Percentiles rank a stretch among this genome's conserved stretches.
Conservation (phyloP, 257 asterid species). For the Solanum chiquidenum region DNA sequence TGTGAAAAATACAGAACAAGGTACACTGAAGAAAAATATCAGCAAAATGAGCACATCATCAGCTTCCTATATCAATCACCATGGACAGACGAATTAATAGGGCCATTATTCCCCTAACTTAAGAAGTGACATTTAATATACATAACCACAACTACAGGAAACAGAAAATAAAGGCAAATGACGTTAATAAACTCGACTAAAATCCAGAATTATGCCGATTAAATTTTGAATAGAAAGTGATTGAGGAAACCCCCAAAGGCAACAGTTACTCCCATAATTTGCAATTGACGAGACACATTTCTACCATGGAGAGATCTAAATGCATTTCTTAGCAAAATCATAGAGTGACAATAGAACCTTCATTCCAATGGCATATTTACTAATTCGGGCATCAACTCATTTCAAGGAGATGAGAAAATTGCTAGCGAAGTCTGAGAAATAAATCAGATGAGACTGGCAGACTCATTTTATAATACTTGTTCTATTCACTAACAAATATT, state of each 20-base stretch:
- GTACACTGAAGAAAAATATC: not conserved
- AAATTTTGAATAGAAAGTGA: not conserved
- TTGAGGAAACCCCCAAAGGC: not conserved
- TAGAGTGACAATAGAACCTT: not conserved
- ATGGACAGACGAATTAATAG: not conserved
- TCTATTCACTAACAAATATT: not conserved
- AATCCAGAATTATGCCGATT: not conserved
- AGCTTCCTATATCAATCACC: not conserved
- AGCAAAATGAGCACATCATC: not conserved
- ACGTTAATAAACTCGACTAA: not conserved
- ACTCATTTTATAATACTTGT: not conserved
- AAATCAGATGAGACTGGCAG: not conserved
- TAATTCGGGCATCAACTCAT: not conserved
- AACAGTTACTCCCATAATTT: not conserved
- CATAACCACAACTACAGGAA: not conserved
- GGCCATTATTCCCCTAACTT: not conserved
- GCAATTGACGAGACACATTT: not conserved
- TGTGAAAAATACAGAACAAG: not conserved
- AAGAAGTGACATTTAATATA: not conserved
- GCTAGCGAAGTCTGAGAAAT: not conserved
- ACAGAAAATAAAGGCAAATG: not conserved
- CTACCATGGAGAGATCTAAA: not conserved
- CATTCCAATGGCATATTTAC: not conserved
- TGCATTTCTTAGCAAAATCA: not conserved
- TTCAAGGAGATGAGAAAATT: not conserved